Conservation (phyloP, 345 rosid genomes). For the Raphanus sativus region DNA sequence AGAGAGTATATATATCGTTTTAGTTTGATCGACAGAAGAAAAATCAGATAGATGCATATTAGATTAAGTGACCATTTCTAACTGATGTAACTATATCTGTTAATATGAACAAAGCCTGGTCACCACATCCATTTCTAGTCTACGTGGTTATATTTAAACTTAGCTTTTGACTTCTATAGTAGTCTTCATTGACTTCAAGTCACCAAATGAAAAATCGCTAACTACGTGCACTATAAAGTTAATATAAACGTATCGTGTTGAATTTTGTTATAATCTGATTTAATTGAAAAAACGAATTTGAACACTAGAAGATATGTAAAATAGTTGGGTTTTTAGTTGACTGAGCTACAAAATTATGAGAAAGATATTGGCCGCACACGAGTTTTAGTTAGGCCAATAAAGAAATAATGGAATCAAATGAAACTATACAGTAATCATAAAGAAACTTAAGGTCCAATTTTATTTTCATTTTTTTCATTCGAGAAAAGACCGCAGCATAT, state of each 20-base stretch:
- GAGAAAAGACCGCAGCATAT: constrained; percentile 14
- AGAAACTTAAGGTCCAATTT: not conserved
- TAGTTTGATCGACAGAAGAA: not conserved
- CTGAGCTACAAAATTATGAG: not conserved
- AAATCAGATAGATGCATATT: not conserved
- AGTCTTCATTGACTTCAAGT: constrained; percentile 7
- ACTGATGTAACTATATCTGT: not conserved
- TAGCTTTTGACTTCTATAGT: constrained; percentile 16
- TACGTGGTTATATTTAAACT: not conserved
- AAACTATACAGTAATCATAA: not conserved
- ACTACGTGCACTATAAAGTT: constrained; percentile 6
- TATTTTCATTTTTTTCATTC: not conserved
- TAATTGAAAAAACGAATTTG: not conserved
- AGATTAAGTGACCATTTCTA: not conserved
- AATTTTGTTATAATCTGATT: not conserved
- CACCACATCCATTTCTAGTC: constrained; percentile 1
- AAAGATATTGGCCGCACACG: constrained; percentile 11
- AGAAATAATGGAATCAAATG: not conserved
- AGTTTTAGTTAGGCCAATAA: constrained; percentile 2
- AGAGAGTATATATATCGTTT: not conserved
- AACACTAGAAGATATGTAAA: constrained; percentile 6
- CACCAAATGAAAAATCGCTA: not conserved
- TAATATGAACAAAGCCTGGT: not conserved
- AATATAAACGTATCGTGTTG: not conserved
- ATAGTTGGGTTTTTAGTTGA: constrained; percentile 6